Conservation (phyloP, 805 yeast species). For the Metschnikowia santaceciliae region DNA sequence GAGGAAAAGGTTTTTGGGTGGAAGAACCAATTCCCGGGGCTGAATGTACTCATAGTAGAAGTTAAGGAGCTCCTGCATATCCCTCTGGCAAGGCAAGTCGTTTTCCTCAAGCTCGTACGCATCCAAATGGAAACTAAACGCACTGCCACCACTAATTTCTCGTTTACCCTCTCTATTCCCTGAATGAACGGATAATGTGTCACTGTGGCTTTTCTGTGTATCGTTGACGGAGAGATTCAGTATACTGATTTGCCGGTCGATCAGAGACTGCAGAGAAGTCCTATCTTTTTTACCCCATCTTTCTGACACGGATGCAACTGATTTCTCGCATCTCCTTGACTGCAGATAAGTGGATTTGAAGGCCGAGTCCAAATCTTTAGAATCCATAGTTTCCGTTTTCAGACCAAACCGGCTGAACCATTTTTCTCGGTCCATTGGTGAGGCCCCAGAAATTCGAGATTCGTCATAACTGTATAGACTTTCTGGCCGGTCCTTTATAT, state of each 20-base stretch:
- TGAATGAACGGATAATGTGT: background rate
- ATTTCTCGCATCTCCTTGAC: background rate
- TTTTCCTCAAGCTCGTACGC: conserved; percentile 17
- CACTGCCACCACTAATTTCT: background rate
- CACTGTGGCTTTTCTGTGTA: background rate
- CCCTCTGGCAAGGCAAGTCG: conserved; percentile 23
- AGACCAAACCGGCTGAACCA: background rate
- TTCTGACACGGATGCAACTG: background rate
- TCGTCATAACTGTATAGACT: background rate
- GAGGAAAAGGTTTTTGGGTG: conserved; percentile 19
- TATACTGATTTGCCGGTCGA: conserved; percentile 4
- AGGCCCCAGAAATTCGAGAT: background rate
- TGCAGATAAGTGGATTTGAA: background rate
- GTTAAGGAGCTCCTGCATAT: conserved; percentile 19
- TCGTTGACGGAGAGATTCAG: background rate
- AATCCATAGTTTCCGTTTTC: background rate
- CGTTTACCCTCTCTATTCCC: background rate
- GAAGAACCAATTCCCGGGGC: conserved; percentile 21
- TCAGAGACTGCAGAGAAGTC: background rate
- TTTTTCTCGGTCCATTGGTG: background rate
- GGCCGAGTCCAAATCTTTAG: background rate
- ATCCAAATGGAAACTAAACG: background rate
- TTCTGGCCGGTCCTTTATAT: background rate
- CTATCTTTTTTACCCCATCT: background rate
- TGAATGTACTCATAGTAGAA: conserved; percentile 22